Conservation (phyloP, 225 moss, liverwort and hornwort species). For the Marchantia polymorpha region DNA sequence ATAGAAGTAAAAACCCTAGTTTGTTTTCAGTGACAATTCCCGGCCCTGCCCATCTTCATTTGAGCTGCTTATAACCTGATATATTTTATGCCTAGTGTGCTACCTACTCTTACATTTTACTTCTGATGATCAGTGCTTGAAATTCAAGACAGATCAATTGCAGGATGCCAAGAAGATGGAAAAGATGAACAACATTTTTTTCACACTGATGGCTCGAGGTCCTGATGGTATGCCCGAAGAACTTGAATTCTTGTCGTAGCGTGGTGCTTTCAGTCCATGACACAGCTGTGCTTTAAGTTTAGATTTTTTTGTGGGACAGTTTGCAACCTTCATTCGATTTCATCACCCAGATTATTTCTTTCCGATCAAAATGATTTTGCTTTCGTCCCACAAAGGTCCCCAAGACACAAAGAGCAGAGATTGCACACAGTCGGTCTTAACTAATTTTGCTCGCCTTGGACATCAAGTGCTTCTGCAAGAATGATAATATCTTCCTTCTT, state of each 20-base stretch:
- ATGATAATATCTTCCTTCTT: no score
- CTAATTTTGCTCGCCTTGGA: no score
- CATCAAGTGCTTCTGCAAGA: no score
- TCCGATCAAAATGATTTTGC: no score
- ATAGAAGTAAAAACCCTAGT: background rate
- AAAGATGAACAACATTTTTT: conserved; percentile 86
- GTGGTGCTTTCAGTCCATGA: background rate
- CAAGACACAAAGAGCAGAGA: no score
- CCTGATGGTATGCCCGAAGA: conserved; percentile 60
- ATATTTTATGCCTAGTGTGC: background rate
- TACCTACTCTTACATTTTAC: background rate
- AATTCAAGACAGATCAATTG: conserved; percentile 92
- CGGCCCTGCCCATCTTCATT: background rate
- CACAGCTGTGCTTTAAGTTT: background rate
- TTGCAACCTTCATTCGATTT: background rate
- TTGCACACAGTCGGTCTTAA: no score
- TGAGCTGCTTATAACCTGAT: no score
- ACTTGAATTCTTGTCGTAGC: background rate
- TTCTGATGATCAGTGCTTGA: conserved; percentile 57
- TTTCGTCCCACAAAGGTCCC: no score
- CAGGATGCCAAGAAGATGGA: conserved; percentile 97
- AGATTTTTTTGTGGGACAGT: background rate
- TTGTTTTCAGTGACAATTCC: background rate
- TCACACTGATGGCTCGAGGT: conserved; percentile 93
- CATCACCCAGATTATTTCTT: no score